Conservation (phyloP, 2,329 filamentous ascomycete genomes). For the Ilyonectria mors-panacis region DNA sequence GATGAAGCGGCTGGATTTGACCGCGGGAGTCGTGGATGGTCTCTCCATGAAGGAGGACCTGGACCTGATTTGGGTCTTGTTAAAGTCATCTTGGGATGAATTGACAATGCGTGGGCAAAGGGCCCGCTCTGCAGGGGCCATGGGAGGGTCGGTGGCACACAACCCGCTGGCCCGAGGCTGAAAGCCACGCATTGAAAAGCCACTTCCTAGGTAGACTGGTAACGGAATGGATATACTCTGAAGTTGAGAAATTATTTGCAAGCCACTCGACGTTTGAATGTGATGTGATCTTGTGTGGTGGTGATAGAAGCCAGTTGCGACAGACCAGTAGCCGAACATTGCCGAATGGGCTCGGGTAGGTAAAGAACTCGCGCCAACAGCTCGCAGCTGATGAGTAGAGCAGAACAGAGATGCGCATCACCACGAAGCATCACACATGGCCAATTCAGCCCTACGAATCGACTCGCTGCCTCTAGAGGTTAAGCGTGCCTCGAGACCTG, state of each 20-base stretch:
- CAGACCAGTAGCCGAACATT: constrained; percentile 21
- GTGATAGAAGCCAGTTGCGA: not conserved
- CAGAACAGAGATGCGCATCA: not conserved
- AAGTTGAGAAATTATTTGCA: constrained; percentile 1
- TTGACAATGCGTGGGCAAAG: constrained; percentile 9
- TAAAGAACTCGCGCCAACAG: not conserved
- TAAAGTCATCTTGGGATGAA: constrained; percentile 3
- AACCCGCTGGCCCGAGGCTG: constrained; percentile 36
- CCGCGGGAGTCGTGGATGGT: constrained; percentile 14
- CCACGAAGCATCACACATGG: not conserved
- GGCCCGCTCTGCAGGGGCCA: constrained; percentile 1
- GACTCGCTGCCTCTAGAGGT: constrained; percentile 46
- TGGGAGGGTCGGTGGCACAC: constrained; percentile 33
- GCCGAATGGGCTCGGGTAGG: constrained; percentile 1
- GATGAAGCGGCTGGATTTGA: constrained; percentile 2
- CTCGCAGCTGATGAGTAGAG: not conserved
- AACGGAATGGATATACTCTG: constrained; percentile 22
- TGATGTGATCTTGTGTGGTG: not conserved
- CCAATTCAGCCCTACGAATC: constrained; percentile 42
- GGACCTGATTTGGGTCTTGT: constrained; percentile 9
- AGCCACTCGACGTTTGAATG: not conserved
- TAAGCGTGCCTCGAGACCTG: constrained; percentile 44
- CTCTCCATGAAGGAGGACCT: constrained; percentile 31
- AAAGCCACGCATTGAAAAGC: constrained; percentile 16
- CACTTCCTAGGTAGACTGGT: constrained; percentile 19